phyloP scores from a whole-genome alignment of 108 stramenopile species.

The Cyclotella choctawhatcheeana region DNA sequence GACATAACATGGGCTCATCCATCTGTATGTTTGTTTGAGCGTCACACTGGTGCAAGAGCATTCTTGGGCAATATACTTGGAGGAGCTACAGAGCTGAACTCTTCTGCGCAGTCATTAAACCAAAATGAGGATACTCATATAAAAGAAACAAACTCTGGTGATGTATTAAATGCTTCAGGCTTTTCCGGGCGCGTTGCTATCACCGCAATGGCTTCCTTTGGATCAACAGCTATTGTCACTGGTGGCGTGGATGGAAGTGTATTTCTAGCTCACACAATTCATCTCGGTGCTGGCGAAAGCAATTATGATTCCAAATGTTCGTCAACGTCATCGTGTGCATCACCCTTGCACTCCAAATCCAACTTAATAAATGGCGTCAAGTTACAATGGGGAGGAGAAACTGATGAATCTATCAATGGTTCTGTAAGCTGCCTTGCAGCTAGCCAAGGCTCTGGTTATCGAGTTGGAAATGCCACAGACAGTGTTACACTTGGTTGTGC shows the following conservation, averaged over 20 bases:
- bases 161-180: constrained; percentile 38
- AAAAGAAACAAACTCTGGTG: constrained; percentile 11
- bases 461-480: constrained; percentile 31
- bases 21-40: constrained; percentile 27
- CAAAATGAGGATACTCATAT: constrained; percentile 20
- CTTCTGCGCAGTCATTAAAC: constrained; percentile 1
- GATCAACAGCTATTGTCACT: constrained; percentile 73
- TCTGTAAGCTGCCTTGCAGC: constrained; percentile 82
- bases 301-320: constrained; percentile 18
- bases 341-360: constrained; percentile 20
- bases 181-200: constrained; percentile 74
- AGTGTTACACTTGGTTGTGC: constrained; percentile 14
- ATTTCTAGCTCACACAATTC: constrained; percentile 79
- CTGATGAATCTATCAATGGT: constrained; percentile 76
- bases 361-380: constrained; percentile 66
- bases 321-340: constrained; percentile 10
- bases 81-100: constrained; percentile 4
- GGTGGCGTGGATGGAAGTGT: constrained; percentile 88
- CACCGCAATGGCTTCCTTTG: constrained; percentile 79
- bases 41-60: constrained; percentile 23
- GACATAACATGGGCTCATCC: constrained; percentile 76
- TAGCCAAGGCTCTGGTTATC: constrained; percentile 58
- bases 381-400: constrained; percentile 79
- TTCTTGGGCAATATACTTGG: constrained; percentile 36
- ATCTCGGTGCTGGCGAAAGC: constrained; percentile 36